Evolutionary conservation across 2,329 filamentous ascomycete genomes (phyloP).

Genomic region (Penicillium sp.): DNA sequence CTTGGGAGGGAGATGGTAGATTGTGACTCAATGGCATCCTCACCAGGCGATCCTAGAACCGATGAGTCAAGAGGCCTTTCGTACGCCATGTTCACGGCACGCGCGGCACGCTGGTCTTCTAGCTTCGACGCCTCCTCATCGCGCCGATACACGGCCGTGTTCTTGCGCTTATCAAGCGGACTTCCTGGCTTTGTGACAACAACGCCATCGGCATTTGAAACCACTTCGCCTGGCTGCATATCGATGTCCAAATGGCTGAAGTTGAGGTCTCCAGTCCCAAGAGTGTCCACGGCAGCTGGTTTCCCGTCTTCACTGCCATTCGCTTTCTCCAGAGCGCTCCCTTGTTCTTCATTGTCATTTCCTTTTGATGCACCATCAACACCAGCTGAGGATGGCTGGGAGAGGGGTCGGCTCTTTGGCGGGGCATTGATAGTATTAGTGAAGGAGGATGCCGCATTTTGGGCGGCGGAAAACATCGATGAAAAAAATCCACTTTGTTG

Average conservation of each 20-base stretch:
- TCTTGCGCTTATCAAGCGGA: slow-evolving; percentile 35
- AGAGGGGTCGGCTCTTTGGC: slow-evolving; percentile 42
- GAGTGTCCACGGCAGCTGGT: slow-evolving; percentile 79
- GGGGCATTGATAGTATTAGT: slow-evolving; percentile 61
- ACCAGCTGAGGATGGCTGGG: slow-evolving; percentile 31
- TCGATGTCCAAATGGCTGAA: slow-evolving; percentile 82
- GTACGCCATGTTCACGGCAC: slow-evolving; percentile 63
- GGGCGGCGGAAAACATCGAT: slow-evolving; percentile 86
- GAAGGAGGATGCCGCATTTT: slow-evolving; percentile 84
- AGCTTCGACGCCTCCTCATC: slow-evolving; percentile 57
- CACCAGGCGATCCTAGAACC: slow-evolving; percentile 40
- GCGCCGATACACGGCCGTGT: slow-evolving; percentile 36
- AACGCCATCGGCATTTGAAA: slow-evolving; percentile 40
- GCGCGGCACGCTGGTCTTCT: slow-evolving; percentile 60
- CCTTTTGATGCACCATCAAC: slow-evolving; percentile 30
- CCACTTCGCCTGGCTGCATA: slow-evolving; percentile 31
- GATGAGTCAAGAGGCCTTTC: slow-evolving; percentile 40
- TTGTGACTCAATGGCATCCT: slow-evolving; percentile 35
- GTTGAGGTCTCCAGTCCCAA: slow-evolving; percentile 85
- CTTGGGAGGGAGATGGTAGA: slow-evolving; percentile 29
- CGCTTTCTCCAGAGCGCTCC: slow-evolving; percentile 10
- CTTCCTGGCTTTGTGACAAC: slow-evolving; percentile 38
- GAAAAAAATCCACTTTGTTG: slow-evolving; percentile 77
- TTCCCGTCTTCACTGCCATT: slow-evolving; percentile 52
- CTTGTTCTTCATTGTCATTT: slow-evolving; percentile 24